phyloP scores from a whole-genome alignment of 495 filamentous ascomycete genomes.

The Xylaria telfairii region DNA sequence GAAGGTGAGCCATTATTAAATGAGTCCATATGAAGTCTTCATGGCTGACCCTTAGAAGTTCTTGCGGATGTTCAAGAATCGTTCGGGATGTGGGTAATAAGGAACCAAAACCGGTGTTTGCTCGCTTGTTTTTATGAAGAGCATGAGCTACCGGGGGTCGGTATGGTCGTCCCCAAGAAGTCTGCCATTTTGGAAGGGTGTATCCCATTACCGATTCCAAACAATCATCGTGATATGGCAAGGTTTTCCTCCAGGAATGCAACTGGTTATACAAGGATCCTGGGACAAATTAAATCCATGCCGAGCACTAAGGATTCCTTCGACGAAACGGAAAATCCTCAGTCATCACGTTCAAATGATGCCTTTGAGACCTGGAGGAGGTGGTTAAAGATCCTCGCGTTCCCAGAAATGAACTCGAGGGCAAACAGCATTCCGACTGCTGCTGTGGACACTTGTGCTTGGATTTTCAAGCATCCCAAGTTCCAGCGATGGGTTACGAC shows the following conservation, averaged over 20 bases:
- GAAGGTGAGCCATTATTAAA: background rate
- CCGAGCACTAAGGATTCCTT: background rate
- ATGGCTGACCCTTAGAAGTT: background rate
- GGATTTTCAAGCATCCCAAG: background rate
- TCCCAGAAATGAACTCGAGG: conserved; percentile 13
- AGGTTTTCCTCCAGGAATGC: conserved; percentile 32
- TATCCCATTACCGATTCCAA: conserved; percentile 37
- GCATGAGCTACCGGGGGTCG: conserved; percentile 24
- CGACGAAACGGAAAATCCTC: background rate
- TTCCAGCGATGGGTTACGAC: background rate
- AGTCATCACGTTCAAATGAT: background rate
- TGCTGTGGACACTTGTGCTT: background rate
- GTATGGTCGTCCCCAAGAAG: conserved; percentile 31
- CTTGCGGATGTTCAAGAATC: background rate
- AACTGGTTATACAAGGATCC: background rate
- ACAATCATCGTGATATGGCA: conserved; percentile 47
- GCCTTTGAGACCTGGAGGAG: background rate
- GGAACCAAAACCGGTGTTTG: conserved; percentile 5
- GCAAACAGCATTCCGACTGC: background rate
- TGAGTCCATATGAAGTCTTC: background rate
- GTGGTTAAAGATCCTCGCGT: conserved; percentile 8
- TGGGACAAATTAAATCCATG: conserved; percentile 3
- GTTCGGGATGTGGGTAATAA: conserved; percentile 7
- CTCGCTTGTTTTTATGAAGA: conserved; percentile 32
- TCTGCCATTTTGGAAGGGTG: conserved; percentile 43